Percentiles rank a stretch among this genome's conserved stretches.
Conservation (phyloP, 805 yeast genomes). For the Ogataea pini region DNA sequence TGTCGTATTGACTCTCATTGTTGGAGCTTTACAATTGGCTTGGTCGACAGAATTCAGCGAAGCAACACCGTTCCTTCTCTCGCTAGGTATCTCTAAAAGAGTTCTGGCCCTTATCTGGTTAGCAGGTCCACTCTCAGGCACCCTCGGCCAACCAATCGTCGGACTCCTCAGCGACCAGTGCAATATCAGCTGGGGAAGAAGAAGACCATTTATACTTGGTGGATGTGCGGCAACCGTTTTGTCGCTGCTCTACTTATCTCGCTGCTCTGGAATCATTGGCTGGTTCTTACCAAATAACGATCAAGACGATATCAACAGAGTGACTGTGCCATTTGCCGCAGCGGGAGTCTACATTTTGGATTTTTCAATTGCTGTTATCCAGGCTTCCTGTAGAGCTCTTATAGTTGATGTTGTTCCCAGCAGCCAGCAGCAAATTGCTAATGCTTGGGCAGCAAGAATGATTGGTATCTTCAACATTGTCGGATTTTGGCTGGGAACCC, state of each 20-base stretch:
- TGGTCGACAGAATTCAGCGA: slow-evolving; percentile 69
- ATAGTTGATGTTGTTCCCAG: slow-evolving; percentile 62
- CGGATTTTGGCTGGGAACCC: slow-evolving; percentile 55
- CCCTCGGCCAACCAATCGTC: slow-evolving; percentile 63
- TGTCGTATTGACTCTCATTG: slow-evolving; percentile 44
- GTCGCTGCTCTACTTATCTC: slow-evolving; percentile 46
- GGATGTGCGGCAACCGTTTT: slow-evolving; percentile 50
- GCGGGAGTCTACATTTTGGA: slow-evolving; percentile 54
- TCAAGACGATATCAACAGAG: slow-evolving; percentile 29
- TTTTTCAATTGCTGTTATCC: slow-evolving; percentile 58
- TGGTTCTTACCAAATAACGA: slow-evolving; percentile 30
- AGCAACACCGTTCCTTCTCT: slow-evolving; percentile 61
- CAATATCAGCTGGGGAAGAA: slow-evolving; percentile 45
- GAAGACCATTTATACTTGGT: slow-evolving; percentile 58
- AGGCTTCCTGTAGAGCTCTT: slow-evolving; percentile 60
- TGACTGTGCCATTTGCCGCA: slow-evolving; percentile 52
- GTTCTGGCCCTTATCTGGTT: slow-evolving; percentile 61
- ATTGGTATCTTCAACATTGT: slow-evolving; percentile 59
- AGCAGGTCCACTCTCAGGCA: slow-evolving; percentile 66
- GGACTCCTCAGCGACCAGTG: slow-evolving; percentile 60
- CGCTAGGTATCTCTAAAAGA: slow-evolving; percentile 61
- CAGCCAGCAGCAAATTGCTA: slow-evolving; percentile 56
- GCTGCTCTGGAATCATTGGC: slow-evolving; percentile 44
- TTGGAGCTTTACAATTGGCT: slow-evolving; percentile 62
- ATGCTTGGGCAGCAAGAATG: slow-evolving; percentile 69